A percentile compares a stretch with the other conserved stretches of the same genome.
These are phyloP conservation scores for Hypoxylon sp. DNA, from an alignment of 2,329 filamentous ascomycete genomes.

Conservation along the genomic window DNA sequence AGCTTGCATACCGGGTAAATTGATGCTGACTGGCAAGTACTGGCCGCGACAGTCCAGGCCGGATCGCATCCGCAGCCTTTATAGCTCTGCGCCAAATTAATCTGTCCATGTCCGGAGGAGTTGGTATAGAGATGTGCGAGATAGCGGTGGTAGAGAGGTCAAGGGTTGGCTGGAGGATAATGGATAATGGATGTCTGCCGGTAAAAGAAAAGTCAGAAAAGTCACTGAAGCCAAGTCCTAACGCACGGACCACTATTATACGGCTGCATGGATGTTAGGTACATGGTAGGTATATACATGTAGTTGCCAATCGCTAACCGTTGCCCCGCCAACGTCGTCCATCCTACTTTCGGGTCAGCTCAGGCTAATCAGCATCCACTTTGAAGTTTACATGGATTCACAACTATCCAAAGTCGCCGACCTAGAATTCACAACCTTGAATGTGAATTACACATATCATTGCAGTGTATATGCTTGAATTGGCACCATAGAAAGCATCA, in stretches of 20 bases:
- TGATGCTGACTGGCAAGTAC: conserved; percentile 27
- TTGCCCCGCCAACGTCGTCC: conserved; percentile 36
- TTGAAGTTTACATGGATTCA: conserved; percentile 35
- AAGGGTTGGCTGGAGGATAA: no score
- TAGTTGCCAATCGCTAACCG: not conserved
- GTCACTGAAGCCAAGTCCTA: not conserved
- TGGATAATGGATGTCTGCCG: not conserved
- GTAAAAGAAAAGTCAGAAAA: not conserved
- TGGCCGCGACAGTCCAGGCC: conserved; percentile 9
- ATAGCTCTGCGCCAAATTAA: conserved; percentile 38
- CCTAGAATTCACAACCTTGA: conserved; percentile 12
- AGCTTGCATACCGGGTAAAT: conserved; percentile 51
- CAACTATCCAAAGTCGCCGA: not conserved
- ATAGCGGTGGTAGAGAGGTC: not conserved
- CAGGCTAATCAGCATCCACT: conserved; percentile 15
- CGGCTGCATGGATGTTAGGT: no score
- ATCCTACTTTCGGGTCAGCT: conserved; percentile 20
- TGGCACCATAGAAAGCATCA: conserved; percentile 22
- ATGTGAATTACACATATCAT: conserved; percentile 23
- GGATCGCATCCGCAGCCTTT: conserved; percentile 29
- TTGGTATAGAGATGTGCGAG: not conserved
- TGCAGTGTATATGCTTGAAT: conserved; percentile 31
- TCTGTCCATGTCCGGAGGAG: conserved; percentile 33
- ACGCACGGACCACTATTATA: not conserved
- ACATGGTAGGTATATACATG: no score